A percentile compares a stretch with the other conserved stretches of the same genome.
Conservation (phyloP, 1,284 basidiomycete genomes). For the Puccinia polysora region DNA sequence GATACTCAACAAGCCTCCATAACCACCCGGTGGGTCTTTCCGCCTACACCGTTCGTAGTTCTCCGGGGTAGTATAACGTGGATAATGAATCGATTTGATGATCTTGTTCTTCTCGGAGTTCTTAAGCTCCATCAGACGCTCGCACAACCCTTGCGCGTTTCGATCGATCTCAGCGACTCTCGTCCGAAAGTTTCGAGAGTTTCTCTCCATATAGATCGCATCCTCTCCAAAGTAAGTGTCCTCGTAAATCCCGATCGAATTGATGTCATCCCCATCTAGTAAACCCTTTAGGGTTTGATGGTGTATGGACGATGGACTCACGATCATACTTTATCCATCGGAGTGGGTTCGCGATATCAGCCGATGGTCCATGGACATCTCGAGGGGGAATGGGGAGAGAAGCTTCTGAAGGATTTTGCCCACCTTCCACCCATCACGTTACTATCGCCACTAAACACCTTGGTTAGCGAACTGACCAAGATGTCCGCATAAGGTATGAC, state of each 20-base stretch:
- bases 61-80: conserved; percentile 70
- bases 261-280: conserved; percentile 53
- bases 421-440: conserved; percentile 98
- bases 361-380: not conserved
- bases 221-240: conserved; percentile 88
- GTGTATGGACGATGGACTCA: conserved; percentile 73
- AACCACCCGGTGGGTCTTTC: conserved; percentile 60
- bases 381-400: not conserved
- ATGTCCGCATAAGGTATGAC: conserved; percentile 84
- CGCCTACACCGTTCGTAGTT: conserved; percentile 69
- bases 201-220: conserved; percentile 94
- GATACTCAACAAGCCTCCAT: conserved; percentile 85
- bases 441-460: conserved; percentile 88
- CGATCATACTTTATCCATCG: conserved; percentile 62
- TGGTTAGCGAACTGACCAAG: conserved; percentile 87
- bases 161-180: conserved; percentile 74
- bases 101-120: conserved; percentile 47
- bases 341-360: not conserved
- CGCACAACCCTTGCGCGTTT: conserved; percentile 77
- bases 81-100: conserved; percentile 83
- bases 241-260: conserved; percentile 61
- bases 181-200: conserved; percentile 81
- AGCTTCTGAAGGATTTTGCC: conserved; percentile 9
- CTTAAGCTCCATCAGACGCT: conserved; percentile 63
- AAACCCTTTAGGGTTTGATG: conserved; percentile 65